Conservation (phyloP, 2,329 filamentous ascomycete genomes). For the Botryotinia convoluta region DNA sequence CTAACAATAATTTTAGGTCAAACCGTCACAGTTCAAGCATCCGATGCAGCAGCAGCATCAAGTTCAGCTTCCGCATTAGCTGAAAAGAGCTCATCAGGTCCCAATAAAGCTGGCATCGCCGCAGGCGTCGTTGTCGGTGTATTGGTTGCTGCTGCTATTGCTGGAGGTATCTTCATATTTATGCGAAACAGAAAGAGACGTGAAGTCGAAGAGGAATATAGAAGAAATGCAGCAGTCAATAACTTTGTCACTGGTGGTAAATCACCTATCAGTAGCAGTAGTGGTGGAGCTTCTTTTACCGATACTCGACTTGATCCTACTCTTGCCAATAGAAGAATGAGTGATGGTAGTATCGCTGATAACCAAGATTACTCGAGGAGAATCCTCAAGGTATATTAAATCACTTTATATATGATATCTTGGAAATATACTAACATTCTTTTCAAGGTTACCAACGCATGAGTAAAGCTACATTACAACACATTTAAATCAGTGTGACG, state of each 20-base stretch:
- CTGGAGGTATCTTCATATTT: constrained; percentile 70
- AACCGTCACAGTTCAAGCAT: constrained; percentile 36
- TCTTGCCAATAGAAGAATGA: constrained; percentile 76
- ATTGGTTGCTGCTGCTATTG: constrained; percentile 62
- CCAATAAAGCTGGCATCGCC: constrained; percentile 71
- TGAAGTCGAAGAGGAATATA: constrained; percentile 80
- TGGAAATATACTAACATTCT: constrained; percentile 16
- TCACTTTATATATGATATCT: constrained; percentile 23
- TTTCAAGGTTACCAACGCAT: constrained; percentile 59
- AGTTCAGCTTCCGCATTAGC: constrained; percentile 14
- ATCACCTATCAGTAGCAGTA: constrained; percentile 59
- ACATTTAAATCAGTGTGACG: constrained; percentile 36
- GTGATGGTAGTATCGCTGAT: constrained; percentile 93
- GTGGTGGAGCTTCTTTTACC: constrained; percentile 57
- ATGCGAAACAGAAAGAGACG: constrained; percentile 73
- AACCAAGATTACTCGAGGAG: constrained; percentile 95
- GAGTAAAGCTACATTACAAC: constrained; percentile 36
- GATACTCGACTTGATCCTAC: constrained; percentile 84
- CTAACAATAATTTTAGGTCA: constrained; percentile 22
- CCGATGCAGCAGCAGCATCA: constrained; percentile 19
- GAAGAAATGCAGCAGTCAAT: constrained; percentile 74
- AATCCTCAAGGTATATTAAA: constrained; percentile 77
- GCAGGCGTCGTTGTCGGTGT: constrained; percentile 86
- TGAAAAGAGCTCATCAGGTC: constrained; percentile 16
- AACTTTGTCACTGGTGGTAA: constrained; percentile 68